phyloP scores from a whole-genome alignment of 495 filamentous ascomycete genomes.

The Penicillium daleae region DNA sequence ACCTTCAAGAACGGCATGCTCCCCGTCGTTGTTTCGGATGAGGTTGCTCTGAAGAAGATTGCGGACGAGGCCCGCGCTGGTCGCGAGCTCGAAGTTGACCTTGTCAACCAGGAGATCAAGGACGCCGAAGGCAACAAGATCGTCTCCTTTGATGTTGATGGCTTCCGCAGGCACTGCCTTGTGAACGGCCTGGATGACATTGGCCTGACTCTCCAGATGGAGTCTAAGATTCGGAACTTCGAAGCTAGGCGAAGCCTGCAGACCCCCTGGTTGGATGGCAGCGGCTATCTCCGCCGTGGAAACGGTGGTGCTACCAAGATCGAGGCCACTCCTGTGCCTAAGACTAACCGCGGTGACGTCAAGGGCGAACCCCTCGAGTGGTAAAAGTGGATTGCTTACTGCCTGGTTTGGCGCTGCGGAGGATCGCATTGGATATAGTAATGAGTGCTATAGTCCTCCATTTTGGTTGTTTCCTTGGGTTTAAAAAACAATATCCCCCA shows the following conservation, averaged over 20 bases:
- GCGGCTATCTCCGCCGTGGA: slow-evolving; percentile 76
- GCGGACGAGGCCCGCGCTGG: slow-evolving; percentile 81
- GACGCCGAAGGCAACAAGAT: slow-evolving; percentile 72
- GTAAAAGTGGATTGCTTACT: slow-evolving; percentile 53
- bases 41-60: slow-evolving; percentile 67
- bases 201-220: slow-evolving; percentile 88
- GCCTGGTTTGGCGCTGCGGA: slow-evolving; percentile 5
- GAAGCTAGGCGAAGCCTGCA: slow-evolving; percentile 74
- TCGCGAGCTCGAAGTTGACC: slow-evolving; percentile 87
- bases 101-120: slow-evolving; percentile 82
- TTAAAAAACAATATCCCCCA: slow-evolving; percentile 31
- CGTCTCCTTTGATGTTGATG: slow-evolving; percentile 81
- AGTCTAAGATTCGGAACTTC: slow-evolving; percentile 83
- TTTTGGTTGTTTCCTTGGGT: slow-evolving; percentile 16
- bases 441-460: slow-evolving; percentile 7
- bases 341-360: slow-evolving; percentile 86
- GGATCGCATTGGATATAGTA: slow-evolving; percentile 19
- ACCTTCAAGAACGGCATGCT: slow-evolving; percentile 99
- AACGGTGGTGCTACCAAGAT: slow-evolving; percentile 66
- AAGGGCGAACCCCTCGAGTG: slow-evolving; percentile 90
- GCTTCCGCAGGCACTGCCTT: slow-evolving; percentile 92
- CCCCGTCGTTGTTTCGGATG: slow-evolving; percentile 74
- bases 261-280: slow-evolving; percentile 93
- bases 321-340: slow-evolving; percentile 84
- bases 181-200: slow-evolving; percentile 97